Conservation (phyloP, 768 basidiomycete genomes). For the Hypholoma sublateritium region DNA sequence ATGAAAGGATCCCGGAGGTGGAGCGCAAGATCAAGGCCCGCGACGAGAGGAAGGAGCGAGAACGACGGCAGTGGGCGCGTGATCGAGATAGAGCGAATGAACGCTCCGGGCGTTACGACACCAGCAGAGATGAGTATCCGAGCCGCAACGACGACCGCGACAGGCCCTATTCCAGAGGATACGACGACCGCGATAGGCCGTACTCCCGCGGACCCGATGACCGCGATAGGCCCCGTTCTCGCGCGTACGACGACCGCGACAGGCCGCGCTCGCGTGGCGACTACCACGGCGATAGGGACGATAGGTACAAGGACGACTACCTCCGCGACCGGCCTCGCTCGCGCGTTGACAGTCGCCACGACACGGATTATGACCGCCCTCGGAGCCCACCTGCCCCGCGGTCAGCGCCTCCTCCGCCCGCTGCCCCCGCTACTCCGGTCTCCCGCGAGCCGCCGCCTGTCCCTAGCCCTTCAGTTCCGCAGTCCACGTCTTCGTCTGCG, state of each 20-base stretch:
- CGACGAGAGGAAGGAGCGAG: conserved; percentile 73
- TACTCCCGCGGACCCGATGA: conserved; percentile 47
- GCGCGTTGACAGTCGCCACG: conserved; percentile 29
- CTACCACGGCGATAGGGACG: conserved; percentile 34
- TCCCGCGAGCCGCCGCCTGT: conserved; percentile 46
- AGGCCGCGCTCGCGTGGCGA: conserved; percentile 15
- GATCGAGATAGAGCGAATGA: conserved; percentile 87
- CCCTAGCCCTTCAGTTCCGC: conserved; percentile 38
- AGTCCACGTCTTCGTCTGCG: conserved; percentile 58
- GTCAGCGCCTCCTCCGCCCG: conserved; percentile 54
- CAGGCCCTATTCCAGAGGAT: conserved; percentile 25
- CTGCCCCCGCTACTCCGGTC: conserved; percentile 41
- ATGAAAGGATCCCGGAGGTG: conserved; percentile 89
- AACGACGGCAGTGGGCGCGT: conserved; percentile 75
- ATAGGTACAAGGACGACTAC: conserved; percentile 9
- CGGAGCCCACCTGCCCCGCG: conserved; percentile 48
- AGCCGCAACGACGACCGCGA: conserved; percentile 41
- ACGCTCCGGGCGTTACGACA: conserved; percentile 68
- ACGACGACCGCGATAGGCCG: conserved; percentile 52
- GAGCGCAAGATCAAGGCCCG: conserved; percentile 80
- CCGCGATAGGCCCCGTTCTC: conserved; percentile 24
- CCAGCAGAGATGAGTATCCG: conserved; percentile 43
- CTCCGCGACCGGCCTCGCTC: conserved; percentile 25
- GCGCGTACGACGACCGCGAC: conserved; percentile 18
- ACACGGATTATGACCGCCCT: conserved; percentile 40